Evolutionary conservation across 75 land plant genomes (phyloP), one percentile per base, ranked within the genome.

Genomic region (Isoetes taiwanensis): DNA sequence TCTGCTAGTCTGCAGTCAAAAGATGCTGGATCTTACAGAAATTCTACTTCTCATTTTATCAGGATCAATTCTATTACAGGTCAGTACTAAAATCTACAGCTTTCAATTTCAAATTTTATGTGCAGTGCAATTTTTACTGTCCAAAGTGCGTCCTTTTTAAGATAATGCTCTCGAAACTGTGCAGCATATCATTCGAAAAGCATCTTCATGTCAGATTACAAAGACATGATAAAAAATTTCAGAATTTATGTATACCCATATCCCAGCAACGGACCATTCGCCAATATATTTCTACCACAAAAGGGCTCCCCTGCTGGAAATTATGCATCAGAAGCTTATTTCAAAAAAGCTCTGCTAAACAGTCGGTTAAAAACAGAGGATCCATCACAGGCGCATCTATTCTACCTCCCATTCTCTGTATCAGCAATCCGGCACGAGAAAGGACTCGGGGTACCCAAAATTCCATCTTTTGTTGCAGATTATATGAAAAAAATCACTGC

Each of bases 281-380:
- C 25, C 5, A 19, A 46, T 23, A 46, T 46, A 5, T 46, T 46
- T n/a, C 50, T 46, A 19, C 50, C 50, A 46, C 16, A 19, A n/a
- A 46, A n/a, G 8, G 4, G 8, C 8, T 16, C 6, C 4, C 50
- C 50, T 4, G 5, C n/a, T 46, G 50, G 50, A 6, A 46, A 46
- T 23, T 46, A 46, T n/a, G 50, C 50, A 46, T 19, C 25, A 6
- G 50, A 46, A n/a, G 50, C 50, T n/a, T 46, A 46, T 23, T 46
- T 46, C 16, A 46, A 46, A 23, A 46, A 46, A n/a, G 50, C 50
- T 5, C 50, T 46, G 19, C 25, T 23, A n/a, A n/a, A 23, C 4
- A 46, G 50, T 46, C 8, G 19, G 21, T 19, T 46, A 23, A 23
- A 19, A n/a, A 46, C 50, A n/a, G 50, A 46, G 12, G 50, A 46